Evolutionary conservation across 306 rosid species (phyloP).

Genomic region (Psophocarpus tetragonolobus): DNA sequence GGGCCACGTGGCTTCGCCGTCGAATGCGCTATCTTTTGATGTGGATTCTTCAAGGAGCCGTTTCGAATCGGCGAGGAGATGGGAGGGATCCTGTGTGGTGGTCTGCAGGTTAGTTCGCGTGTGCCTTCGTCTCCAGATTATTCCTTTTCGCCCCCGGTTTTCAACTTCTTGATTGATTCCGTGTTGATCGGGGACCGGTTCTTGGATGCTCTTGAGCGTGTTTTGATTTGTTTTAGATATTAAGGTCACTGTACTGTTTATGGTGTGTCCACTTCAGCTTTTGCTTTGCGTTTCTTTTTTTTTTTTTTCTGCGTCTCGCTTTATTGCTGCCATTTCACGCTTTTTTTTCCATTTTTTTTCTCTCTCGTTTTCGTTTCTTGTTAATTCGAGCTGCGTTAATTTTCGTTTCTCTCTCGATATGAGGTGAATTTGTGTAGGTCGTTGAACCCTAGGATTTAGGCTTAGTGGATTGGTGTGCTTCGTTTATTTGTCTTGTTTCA

Average conservation of each 20-base stretch:
- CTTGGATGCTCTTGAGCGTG: conserved; percentile 31
- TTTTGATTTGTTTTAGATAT: conserved; percentile 37
- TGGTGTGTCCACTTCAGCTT: conserved; percentile 64
- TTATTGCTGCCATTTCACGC: conserved; percentile 42
- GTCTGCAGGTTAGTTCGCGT: conserved; percentile 39
- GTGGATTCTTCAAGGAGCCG: conserved; percentile 46
- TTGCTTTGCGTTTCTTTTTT: conserved; percentile 40
- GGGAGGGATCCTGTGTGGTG: conserved; percentile 38
- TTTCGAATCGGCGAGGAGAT: conserved; percentile 47
- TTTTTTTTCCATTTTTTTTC: not conserved
- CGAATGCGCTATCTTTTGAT: conserved; percentile 29
- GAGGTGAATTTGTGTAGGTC: conserved; percentile 36
- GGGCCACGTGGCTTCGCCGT: conserved; percentile 18
- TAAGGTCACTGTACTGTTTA: conserved; percentile 61
- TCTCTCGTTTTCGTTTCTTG: conserved; percentile 29
- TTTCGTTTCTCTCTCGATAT: conserved; percentile 19
- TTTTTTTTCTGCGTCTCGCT: conserved; percentile 43
- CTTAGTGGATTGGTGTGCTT: conserved; percentile 24
- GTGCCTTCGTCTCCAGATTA: conserved; percentile 30
- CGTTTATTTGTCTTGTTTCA: conserved; percentile 29
- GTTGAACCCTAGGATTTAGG: conserved; percentile 52
- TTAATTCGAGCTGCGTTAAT: conserved; percentile 27
- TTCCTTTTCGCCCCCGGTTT: conserved; percentile 21
- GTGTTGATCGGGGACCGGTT: conserved; percentile 38
- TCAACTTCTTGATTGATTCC: conserved; percentile 30